Evolutionary conservation across 2,329 filamentous ascomycete species (phyloP).

Genomic region (Furcasterigmium sp.): DNA sequence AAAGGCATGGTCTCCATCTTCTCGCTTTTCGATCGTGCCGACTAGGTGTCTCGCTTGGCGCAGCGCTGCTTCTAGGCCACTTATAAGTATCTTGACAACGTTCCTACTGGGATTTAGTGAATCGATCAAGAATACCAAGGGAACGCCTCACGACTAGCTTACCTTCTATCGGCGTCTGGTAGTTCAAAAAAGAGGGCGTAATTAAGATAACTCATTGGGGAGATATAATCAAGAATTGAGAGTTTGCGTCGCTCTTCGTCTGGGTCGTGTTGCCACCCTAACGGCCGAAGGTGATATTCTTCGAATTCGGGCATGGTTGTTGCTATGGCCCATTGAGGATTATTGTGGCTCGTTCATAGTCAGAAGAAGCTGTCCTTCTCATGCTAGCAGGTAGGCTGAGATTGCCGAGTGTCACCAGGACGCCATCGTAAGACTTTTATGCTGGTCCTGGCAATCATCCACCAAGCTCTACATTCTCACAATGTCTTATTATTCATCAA

Average conservation of each 20-base stretch:
- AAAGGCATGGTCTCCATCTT: constrained; percentile 26
- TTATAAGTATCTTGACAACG: constrained; percentile 19
- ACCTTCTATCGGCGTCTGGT: constrained; percentile 21
- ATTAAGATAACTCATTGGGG: constrained; percentile 26
- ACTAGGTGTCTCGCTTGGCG: constrained; percentile 30
- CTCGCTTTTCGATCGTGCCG: constrained; percentile 33
- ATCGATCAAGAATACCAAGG: too few species aligned
- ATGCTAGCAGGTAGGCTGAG: too few species aligned
- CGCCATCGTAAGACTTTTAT: too few species aligned
- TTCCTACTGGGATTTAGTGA: constrained; percentile 4
- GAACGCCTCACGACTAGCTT: too few species aligned
- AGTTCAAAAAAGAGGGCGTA: constrained; percentile 33
- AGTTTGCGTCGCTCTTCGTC: constrained; percentile 29
- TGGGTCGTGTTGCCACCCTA: constrained; percentile 29
- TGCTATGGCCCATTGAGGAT: too few species aligned
- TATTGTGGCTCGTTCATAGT: too few species aligned
- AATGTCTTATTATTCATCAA: too few species aligned
- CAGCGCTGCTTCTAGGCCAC: constrained; percentile 29
- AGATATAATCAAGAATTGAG: constrained; percentile 30
- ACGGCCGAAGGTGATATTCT: constrained; percentile 22
- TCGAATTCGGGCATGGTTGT: constrained; percentile 24
- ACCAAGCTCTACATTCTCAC: too few species aligned
- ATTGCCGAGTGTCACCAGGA: too few species aligned
- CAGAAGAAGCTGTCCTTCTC: too few species aligned
- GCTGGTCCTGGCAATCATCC: too few species aligned